These are phyloP conservation scores for Dendrocalamus latiflorus DNA, from an alignment of 202 grass and related monocot species.

Conservation along the genomic window DNA sequence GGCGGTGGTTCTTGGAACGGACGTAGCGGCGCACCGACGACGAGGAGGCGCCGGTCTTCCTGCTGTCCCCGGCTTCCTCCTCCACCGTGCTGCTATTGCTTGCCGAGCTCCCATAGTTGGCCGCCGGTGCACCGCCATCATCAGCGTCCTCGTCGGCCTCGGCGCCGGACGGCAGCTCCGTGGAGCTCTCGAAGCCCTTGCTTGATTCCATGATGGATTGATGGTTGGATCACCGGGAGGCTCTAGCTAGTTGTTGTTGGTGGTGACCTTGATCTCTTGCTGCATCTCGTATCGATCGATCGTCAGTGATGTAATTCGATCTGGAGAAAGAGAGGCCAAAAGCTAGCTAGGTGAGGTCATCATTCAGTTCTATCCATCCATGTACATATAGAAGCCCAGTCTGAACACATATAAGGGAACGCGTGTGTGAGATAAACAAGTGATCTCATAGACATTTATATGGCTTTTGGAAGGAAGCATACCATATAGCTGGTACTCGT, in stretches of 20 bases:
- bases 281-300: neutral
- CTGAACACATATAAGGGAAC: neutral
- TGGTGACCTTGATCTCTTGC: neutral
- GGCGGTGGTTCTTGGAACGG: conserved; percentile 64
- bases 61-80: conserved; percentile 25
- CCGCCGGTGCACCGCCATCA: neutral
- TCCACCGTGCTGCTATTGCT: conserved; percentile 50
- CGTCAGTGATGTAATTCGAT: neutral
- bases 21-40: conserved; percentile 45
- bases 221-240: too few species aligned
- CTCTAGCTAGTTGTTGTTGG: neutral
- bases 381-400: neutral
- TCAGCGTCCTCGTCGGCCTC: neutral
- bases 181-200: too few species aligned
- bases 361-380: conserved; percentile 29
- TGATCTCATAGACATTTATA: conserved; percentile 28
- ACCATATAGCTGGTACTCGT: neutral
- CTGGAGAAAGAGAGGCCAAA: too few species aligned
- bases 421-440: conserved; percentile 15
- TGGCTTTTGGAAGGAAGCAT: neutral
- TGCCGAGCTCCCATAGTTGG: conserved; percentile 29
- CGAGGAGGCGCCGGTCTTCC: neutral
- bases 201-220: too few species aligned
- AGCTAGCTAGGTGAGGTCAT: conserved; percentile 9
- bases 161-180: neutral